phyloP scores from a whole-genome alignment of 768 basidiomycete species.

The Favolaschia claudopus region DNA sequence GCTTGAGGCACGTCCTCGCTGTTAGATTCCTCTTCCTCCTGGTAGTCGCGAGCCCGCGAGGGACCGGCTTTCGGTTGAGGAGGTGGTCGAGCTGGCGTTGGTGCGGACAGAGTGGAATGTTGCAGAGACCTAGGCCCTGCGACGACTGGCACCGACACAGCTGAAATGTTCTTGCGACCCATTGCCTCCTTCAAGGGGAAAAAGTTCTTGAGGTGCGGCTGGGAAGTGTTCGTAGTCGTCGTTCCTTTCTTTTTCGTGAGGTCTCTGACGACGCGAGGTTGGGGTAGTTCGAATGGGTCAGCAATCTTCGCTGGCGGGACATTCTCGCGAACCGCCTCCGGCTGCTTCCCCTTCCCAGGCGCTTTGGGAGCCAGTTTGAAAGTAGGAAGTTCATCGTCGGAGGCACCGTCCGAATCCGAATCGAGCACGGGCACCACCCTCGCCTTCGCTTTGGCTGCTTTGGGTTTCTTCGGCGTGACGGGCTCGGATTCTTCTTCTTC shows the following conservation, averaged over 20 bases:
- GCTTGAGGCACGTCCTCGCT: neutral
- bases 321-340: neutral
- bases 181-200: constrained; percentile 23
- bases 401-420: constrained; percentile 5
- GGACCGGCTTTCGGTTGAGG: neutral
- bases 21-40: constrained; percentile 4
- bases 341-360: neutral
- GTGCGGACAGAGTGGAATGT: constrained; percentile 6
- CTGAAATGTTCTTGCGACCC: constrained; percentile 7
- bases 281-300: neutral
- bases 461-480: too few species aligned
- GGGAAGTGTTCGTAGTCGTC: neutral
- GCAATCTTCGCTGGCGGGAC: neutral
- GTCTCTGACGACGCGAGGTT: constrained; percentile 24
- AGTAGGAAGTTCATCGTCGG: constrained; percentile 16
- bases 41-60: neutral
- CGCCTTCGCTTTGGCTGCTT: neutral
- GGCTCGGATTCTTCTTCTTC: too few species aligned
- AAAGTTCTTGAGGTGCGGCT: constrained; percentile 23
- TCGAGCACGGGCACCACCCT: neutral
- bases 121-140: neutral
- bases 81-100: constrained; percentile 2
- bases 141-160: constrained; percentile 7
- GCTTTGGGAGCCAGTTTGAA: neutral
- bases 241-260: constrained; percentile 28